A percentile compares a stretch with the other conserved stretches of the same genome.
phyloP scores from a whole-genome alignment of 371 early-diverging fungal genomes.

The Catenaria anguillulae region DNA sequence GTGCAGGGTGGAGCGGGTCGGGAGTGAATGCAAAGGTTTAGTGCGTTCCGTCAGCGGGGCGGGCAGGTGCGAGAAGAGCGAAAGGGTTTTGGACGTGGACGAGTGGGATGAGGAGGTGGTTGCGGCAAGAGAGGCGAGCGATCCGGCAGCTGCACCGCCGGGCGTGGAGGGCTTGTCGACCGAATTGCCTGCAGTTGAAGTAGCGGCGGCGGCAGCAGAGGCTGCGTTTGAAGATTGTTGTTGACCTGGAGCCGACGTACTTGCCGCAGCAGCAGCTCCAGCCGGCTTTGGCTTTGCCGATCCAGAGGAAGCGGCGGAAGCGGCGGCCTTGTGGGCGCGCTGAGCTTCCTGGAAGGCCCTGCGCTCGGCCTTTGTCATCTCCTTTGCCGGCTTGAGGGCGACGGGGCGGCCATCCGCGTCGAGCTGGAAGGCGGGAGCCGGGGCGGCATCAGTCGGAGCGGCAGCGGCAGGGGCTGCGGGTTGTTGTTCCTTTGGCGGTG shows the following conservation, averaged over 20 bases:
- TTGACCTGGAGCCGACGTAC: background rate
- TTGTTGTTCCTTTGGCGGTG: background rate
- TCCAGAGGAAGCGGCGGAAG: background rate
- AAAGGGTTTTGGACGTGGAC: conserved; percentile 12
- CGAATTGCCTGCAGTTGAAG: too few relatives aligned
- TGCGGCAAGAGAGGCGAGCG: background rate
- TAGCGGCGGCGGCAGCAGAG: background rate
- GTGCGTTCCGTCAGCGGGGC: conserved; percentile 17
- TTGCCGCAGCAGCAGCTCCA: background rate
- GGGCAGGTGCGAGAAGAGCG: conserved; percentile 33
- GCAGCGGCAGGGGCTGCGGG: background rate
- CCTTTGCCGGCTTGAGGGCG: conserved; percentile 34
- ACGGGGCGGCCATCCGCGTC: conserved; percentile 3
- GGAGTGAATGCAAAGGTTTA: conserved; percentile 33
- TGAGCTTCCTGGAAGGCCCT: conserved; percentile 49
- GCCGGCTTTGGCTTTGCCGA: background rate
- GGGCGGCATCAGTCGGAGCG: background rate
- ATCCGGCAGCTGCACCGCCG: background rate
- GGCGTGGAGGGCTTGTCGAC: background rate
- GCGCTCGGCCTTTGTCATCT: conserved; percentile 82
- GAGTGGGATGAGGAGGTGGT: background rate
- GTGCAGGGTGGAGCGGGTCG: conserved; percentile 47
- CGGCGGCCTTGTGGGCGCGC: conserved; percentile 11
- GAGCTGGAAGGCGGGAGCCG: background rate
- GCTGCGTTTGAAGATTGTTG: background rate